These are phyloP conservation scores for Noccaea caerulescens DNA, from an alignment of 345 rosid genomes.

Conservation along the genomic window DNA sequence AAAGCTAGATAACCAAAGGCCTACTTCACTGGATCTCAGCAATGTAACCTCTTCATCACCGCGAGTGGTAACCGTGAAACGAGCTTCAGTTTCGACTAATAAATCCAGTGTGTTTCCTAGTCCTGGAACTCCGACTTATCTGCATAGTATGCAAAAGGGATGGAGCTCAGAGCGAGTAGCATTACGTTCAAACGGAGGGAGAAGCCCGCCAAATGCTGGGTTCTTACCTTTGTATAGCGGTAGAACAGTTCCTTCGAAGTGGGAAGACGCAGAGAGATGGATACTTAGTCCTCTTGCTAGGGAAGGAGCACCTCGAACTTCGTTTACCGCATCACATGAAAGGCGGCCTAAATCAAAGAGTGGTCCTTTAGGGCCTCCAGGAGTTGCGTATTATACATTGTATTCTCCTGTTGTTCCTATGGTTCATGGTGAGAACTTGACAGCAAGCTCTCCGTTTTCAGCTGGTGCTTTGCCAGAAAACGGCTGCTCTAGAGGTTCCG, in stretches of 20 bases:
- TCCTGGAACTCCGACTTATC: conserved; percentile 83
- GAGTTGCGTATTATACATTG: conserved; percentile 67
- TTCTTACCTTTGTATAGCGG: conserved; percentile 71
- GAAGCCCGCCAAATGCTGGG: conserved; percentile 58
- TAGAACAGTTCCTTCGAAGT: conserved; percentile 87
- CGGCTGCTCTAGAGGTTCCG: conserved; percentile 50
- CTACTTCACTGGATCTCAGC: conserved; percentile 77
- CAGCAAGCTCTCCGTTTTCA: conserved; percentile 73
- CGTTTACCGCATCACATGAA: conserved; percentile 53
- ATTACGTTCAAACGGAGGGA: conserved; percentile 55
- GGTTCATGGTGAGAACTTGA: conserved; percentile 61
- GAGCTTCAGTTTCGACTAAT: conserved; percentile 54
- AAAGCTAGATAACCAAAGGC: conserved; percentile 69
- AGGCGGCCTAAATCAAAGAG: conserved; percentile 92
- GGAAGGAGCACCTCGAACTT: conserved; percentile 58
- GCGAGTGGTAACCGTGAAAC: conserved; percentile 55
- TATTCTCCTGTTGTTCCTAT: conserved; percentile 76
- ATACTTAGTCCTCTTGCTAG: conserved; percentile 87
- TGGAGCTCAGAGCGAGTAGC: conserved; percentile 97
- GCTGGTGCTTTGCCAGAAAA: conserved; percentile 68
- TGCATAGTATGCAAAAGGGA: conserved; percentile 78
- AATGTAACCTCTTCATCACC: conserved; percentile 73
- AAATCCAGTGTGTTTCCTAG: conserved; percentile 78
- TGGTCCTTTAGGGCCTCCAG: conserved; percentile 97
- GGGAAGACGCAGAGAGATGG: conserved; percentile 99